phyloP scores from a whole-genome alignment of 148 eudicot genomes.

The Agrostemma githago region DNA sequence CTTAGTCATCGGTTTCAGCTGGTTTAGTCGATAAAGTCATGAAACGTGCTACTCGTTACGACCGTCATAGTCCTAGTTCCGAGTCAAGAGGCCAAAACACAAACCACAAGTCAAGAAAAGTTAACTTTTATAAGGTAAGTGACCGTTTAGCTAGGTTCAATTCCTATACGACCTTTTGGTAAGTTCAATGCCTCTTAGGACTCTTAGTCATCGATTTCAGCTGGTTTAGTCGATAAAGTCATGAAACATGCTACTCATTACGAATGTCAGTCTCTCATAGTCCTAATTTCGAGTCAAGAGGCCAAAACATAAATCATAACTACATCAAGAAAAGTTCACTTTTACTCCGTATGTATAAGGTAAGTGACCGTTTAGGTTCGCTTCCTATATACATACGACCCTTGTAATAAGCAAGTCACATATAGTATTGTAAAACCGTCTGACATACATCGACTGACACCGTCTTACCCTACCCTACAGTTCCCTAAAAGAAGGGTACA shows the following conservation, averaged over 20 bases:
- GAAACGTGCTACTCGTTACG: background rate
- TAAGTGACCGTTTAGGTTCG: too few relatives aligned
- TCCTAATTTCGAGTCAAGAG: background rate
- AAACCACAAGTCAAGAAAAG: background rate
- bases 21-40: background rate
- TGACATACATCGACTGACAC: too few relatives aligned
- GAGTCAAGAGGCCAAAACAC: background rate
- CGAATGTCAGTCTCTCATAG: background rate
- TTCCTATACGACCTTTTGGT: conserved; percentile 37
- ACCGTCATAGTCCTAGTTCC: background rate
- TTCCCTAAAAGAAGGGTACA: conserved; percentile 65
- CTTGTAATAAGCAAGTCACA: too few relatives aligned
- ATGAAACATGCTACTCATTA: background rate
- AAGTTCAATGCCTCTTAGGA: conserved; percentile 24
- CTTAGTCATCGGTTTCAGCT: too few relatives aligned
- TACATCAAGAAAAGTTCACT: too few relatives aligned
- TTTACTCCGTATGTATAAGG: too few relatives aligned
- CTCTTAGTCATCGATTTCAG: too few relatives aligned
- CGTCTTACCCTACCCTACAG: conserved; percentile 27
- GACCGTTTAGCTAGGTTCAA: too few relatives aligned
- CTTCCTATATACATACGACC: too few relatives aligned
- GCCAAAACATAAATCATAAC: background rate
- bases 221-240: background rate
- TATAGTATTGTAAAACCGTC: background rate
- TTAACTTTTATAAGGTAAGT: too few relatives aligned